These are phyloP conservation scores for Scenedesmus sp. DNA, from an alignment of 163 green algal genomes.

Conservation along the genomic window DNA sequence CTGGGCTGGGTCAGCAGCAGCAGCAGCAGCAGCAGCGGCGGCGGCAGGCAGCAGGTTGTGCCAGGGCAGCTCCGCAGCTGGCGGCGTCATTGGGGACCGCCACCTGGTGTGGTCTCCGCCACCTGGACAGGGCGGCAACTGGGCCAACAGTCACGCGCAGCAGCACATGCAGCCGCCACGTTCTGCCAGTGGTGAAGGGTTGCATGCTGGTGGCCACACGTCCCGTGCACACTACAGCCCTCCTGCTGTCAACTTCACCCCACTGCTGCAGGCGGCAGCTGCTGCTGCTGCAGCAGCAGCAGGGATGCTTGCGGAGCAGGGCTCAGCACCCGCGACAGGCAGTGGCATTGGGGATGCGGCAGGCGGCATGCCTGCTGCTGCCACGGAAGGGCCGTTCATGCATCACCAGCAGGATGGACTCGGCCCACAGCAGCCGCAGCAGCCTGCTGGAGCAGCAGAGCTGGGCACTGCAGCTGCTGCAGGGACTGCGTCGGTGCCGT, in stretches of 20 bases:
- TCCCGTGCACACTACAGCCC: conserved; percentile 40
- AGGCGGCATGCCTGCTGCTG: background rate
- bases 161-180: conserved; percentile 12
- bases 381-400: background rate
- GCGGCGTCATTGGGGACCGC: background rate
- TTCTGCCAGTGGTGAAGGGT: background rate
- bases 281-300: conserved; percentile 20
- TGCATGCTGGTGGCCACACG: background rate
- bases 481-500: background rate
- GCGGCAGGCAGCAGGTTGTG: conserved; percentile 18
- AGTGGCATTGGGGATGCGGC: background rate
- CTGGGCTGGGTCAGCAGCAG: no score
- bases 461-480: background rate
- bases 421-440: background rate
- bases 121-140: conserved; percentile 12
- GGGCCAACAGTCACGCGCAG: background rate
- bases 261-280: background rate
- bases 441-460: background rate
- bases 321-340: conserved; percentile 5
- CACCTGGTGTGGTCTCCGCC: background rate
- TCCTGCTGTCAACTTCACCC: conserved; percentile 45
- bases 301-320: background rate
- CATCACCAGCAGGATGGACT: background rate
- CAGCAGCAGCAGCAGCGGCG: background rate
- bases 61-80: background rate